phyloP scores from a whole-genome alignment of 2,329 filamentous ascomycete species.

The Fusarium coicis region DNA sequence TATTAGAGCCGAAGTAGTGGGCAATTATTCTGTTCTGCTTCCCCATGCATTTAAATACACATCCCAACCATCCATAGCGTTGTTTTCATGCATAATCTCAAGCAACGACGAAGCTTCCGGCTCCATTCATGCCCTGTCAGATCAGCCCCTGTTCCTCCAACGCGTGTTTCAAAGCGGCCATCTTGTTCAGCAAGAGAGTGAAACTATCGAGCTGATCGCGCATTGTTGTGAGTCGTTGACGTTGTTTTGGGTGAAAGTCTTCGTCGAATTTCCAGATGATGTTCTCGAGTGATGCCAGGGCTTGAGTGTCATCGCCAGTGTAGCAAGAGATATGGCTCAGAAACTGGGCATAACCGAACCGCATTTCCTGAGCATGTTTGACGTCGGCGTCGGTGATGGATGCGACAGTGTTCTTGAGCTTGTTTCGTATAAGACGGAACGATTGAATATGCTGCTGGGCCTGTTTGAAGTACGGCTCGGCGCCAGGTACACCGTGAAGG shows the following conservation, averaged over 20 bases:
- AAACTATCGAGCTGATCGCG: background rate
- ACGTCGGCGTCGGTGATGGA: background rate
- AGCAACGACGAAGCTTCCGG: background rate
- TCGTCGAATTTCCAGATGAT: background rate
- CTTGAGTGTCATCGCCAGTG: background rate
- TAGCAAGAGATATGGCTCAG: background rate
- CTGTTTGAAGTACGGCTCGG: background rate
- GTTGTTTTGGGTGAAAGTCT: background rate
- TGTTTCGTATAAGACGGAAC: background rate
- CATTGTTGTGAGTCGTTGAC: background rate
- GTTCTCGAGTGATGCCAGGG: background rate
- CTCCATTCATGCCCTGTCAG: background rate
- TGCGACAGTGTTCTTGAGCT: background rate
- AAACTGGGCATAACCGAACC: background rate
- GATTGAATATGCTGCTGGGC: background rate
- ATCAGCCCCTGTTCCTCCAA: background rate
- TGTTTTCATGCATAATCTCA: background rate
- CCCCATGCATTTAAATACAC: background rate
- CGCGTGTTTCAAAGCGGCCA: background rate
- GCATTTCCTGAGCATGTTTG: background rate
- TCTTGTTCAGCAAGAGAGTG: background rate
- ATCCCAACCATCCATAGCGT: too few relatives aligned
- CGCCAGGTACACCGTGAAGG: background rate
- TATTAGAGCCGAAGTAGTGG: background rate
- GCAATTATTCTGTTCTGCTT: background rate